Percentiles rank a stretch among this genome's conserved stretches.
These are phyloP conservation scores for Ascocoryne sarcoides DNA, from an alignment of 2,329 filamentous ascomycete genomes.

Conservation along the genomic window DNA sequence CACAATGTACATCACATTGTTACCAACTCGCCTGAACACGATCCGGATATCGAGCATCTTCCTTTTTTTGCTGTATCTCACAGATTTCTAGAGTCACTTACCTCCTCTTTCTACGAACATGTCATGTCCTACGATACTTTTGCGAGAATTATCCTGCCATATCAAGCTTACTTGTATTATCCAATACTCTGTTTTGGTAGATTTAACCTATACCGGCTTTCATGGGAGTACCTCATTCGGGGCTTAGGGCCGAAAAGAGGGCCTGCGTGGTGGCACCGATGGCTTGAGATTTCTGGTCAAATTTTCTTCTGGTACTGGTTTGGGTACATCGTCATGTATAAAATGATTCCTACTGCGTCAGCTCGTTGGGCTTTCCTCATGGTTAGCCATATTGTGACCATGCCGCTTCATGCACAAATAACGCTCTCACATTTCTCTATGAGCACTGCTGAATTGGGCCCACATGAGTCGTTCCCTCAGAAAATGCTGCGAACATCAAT, in stretches of 20 bases:
- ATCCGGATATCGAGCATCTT: constrained; percentile 88
- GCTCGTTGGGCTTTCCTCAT: constrained; percentile 67
- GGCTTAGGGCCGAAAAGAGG: constrained; percentile 66
- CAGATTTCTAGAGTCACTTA: constrained; percentile 62
- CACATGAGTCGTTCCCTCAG: constrained; percentile 79
- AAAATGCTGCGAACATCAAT: constrained; percentile 89
- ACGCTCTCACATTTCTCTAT: constrained; percentile 89
- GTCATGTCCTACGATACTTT: constrained; percentile 69
- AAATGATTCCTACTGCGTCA: constrained; percentile 58
- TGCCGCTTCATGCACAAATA: constrained; percentile 81
- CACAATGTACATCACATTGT: constrained; percentile 97
- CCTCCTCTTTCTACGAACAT: constrained; percentile 76
- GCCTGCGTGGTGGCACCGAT: constrained; percentile 74
- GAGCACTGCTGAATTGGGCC: constrained; percentile 80
- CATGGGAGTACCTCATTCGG: constrained; percentile 66
- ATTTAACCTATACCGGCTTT: constrained; percentile 79
- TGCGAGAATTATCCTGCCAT: constrained; percentile 61
- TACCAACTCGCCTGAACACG: constrained; percentile 90
- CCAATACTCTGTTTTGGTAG: constrained; percentile 70
- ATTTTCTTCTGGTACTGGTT: constrained; percentile 81
- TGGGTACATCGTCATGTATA: constrained; percentile 73
- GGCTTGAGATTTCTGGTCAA: constrained; percentile 68
- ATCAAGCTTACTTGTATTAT: constrained; percentile 79
- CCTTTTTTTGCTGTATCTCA: constrained; percentile 85
- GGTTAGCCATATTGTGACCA: constrained; percentile 71